Base-by-base conservation (phyloP, 306 rosid species). In the Trifolium fragiferum region DNA sequence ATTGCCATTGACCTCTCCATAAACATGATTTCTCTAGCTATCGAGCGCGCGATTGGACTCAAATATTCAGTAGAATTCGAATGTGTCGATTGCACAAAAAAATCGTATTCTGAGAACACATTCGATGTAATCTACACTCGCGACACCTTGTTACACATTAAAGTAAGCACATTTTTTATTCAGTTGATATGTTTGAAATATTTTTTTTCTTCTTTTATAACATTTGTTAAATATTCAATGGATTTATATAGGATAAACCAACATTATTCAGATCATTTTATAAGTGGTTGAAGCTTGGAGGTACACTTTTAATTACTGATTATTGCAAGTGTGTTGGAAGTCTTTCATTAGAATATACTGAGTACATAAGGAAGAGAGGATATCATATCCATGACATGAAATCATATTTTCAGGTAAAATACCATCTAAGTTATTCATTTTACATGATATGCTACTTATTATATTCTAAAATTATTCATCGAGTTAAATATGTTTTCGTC, bases 211-310 rank as follows among this genome's bases (percentile, higher is more conserved):
- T 43, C 9, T 32, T 27, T 25, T 38, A 12, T 67, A n/a, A 38
- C 40, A 14, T 46, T 58, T 40, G 30, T 69, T 51, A 70, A 47
- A 71, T 27, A 8, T 49, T 35, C 0, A 73, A 23, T 84, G 73
- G 16, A 46, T 30, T 81, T 50, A 55, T 68, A 12, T 78, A 94
- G 97, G 97, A 94, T 50, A 94, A 94, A 79, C 86, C 89, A 27
- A 80, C 88, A 63, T 15, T 94, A 13, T 87, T 94, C 67, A 86
- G 78, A 80, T 88, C 95, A 54, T 90, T 92, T 79, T 85, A 79
- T 87, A 81, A 88, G 73, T 94, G 97, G 99, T 62, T 94, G 86
- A 94, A 92, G 86, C 92, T 84, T n/a, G 99, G 99, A 20, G 97
- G 96, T 7, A 94, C 86, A 76, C 87, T 94, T 84, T 78, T 92